phyloP scores from a whole-genome alignment of 306 rosid species.

The Trifolium pratense region DNA sequence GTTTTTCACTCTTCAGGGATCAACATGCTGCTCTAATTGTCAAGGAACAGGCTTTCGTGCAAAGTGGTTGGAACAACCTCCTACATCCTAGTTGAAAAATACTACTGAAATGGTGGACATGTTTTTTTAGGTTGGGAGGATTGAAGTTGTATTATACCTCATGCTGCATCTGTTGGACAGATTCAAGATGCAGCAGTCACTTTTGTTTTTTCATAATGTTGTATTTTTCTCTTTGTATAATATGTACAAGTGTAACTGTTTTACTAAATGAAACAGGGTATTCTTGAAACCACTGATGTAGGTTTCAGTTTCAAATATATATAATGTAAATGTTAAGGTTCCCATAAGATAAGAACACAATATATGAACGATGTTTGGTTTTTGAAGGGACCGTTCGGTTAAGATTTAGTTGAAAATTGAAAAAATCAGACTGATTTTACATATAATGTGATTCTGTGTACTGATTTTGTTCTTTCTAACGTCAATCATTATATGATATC shows the following conservation, averaged over 20 bases:
- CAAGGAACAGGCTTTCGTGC: constrained; percentile 62
- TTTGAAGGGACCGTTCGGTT: background rate
- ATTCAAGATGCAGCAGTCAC: constrained; percentile 26
- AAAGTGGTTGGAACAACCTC: constrained; percentile 88
- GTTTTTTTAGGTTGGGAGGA: constrained; percentile 28
- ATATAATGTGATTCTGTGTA: background rate
- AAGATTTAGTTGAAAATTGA: constrained; percentile 19
- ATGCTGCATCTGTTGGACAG: constrained; percentile 9
- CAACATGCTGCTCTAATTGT: constrained; percentile 57
- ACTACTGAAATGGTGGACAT: constrained; percentile 30
- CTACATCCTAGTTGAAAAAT: constrained; percentile 52
- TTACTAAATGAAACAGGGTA: constrained; percentile 27
- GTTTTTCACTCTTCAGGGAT: constrained; percentile 45
- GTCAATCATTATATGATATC: background rate
- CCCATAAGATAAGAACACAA: background rate
- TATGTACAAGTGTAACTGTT: constrained; percentile 33
- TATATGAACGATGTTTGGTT: constrained; percentile 14
- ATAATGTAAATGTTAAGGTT: constrained; percentile 15
- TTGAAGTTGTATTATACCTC: constrained; percentile 22
- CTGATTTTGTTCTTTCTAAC: background rate
- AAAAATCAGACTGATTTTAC: background rate
- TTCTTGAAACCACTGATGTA: constrained; percentile 9
- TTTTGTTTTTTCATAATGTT: constrained; percentile 28
- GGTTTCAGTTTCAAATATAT: constrained; percentile 26
- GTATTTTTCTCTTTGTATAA: constrained; percentile 25